Conservation (phyloP, 306 rosid genomes). For the Inga oerstediana region DNA sequence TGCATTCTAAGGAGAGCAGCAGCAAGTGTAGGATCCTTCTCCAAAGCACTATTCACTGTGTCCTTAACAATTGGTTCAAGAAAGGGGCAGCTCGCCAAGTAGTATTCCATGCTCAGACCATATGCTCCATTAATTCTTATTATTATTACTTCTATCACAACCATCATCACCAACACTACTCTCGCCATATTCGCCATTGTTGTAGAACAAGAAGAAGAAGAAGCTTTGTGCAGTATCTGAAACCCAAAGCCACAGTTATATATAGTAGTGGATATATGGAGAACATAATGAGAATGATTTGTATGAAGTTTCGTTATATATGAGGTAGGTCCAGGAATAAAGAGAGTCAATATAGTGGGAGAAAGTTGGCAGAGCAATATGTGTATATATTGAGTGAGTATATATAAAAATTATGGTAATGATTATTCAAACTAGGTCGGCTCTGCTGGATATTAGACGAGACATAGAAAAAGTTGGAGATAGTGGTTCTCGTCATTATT, state of each 20-base stretch:
- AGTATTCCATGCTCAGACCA: slow-evolving; percentile 61
- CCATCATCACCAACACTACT: slow-evolving; percentile 33
- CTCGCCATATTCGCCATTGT: slow-evolving; percentile 28
- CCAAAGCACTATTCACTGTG: slow-evolving; percentile 54
- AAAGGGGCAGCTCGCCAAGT: slow-evolving; percentile 60
- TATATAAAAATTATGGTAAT: slow-evolving; percentile 13
- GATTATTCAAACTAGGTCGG: background rate
- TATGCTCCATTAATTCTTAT: slow-evolving; percentile 30
- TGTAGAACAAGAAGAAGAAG: background rate
- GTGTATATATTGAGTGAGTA: no score
- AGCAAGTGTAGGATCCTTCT: slow-evolving; percentile 67
- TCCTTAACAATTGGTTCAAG: slow-evolving; percentile 53
- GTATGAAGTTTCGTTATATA: background rate
- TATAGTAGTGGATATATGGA: background rate
- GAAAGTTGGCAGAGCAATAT: slow-evolving; percentile 37
- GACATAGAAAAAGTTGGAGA: background rate
- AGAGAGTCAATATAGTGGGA: slow-evolving; percentile 30
- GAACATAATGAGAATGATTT: background rate
- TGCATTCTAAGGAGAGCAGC: slow-evolving; percentile 74
- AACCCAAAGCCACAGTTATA: slow-evolving; percentile 5
- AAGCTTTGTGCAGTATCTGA: slow-evolving; percentile 16
- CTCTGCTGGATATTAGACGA: background rate
- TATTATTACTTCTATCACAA: slow-evolving; percentile 4
- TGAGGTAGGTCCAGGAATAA: slow-evolving; percentile 16
- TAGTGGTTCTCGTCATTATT: slow-evolving; percentile 30